Evolutionary conservation across 495 filamentous ascomycete species (phyloP).

Genomic region (Parachaetomium inaequale): DNA sequence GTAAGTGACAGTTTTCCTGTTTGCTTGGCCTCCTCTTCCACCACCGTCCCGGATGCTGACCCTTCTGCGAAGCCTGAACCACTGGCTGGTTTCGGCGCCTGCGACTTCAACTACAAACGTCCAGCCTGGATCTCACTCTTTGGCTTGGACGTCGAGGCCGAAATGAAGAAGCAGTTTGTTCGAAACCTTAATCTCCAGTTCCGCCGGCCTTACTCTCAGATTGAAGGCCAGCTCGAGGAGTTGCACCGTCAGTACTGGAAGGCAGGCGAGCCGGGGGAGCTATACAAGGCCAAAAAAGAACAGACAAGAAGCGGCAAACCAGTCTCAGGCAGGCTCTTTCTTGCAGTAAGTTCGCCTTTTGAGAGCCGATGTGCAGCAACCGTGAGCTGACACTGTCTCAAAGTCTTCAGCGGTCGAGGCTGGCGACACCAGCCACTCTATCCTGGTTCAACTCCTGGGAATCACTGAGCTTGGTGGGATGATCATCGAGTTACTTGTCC

Average conservation of each 20-base stretch:
- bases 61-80: background rate
- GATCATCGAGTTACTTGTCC: conserved; percentile 10
- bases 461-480: conserved; percentile 6
- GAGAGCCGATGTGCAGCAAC: too few relatives aligned
- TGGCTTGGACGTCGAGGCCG: background rate
- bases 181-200: background rate
- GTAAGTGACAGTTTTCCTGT: background rate
- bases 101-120: conserved; percentile 11
- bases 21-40: too few relatives aligned
- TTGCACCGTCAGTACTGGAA: background rate
- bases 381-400: background rate
- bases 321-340: background rate
- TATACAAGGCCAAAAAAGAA: conserved; percentile 2
- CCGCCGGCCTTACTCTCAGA: background rate
- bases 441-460: conserved; percentile 8
- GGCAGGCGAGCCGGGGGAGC: background rate
- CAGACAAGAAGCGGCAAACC: background rate
- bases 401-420: background rate
- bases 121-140: background rate
- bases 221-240: background rate
- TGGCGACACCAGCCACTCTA: background rate
- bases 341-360: conserved; percentile 3
- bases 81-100: background rate
- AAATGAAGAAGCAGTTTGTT: background rate
- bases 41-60: background rate